Conservation (phyloP, 1,284 basidiomycete species). For the Microbotryomycetes sp. region DNA sequence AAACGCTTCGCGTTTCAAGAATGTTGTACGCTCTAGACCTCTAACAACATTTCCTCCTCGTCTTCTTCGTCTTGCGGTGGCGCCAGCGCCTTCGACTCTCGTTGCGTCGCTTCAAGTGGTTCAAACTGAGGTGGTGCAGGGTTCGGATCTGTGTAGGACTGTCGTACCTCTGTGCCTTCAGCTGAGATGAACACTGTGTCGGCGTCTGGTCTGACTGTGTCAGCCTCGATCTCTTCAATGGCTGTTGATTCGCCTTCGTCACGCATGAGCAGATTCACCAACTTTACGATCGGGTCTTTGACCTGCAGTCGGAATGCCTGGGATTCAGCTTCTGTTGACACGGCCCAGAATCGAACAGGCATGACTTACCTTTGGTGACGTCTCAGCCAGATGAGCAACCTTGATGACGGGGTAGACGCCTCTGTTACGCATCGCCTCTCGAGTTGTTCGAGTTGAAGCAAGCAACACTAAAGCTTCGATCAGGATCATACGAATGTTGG, state of each 20-base stretch:
- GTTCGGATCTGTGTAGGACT: background rate
- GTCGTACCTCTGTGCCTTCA: constrained; percentile 9
- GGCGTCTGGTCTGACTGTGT: constrained; percentile 4
- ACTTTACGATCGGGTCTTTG: constrained; percentile 60
- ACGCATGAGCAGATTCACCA: constrained; percentile 67
- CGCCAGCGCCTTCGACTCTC: background rate
- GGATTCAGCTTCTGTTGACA: too few species aligned
- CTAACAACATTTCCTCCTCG: constrained; percentile 35
- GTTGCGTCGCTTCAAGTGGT: background rate
- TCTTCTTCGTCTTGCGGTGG: constrained; percentile 27
- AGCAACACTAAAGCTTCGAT: constrained; percentile 84
- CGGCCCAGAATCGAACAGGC: background rate
- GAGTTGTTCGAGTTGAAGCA: constrained; percentile 79
- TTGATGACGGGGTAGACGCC: constrained; percentile 86
- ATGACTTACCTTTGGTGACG: constrained; percentile 60
- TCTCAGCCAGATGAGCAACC: constrained; percentile 71
- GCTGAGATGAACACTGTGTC: constrained; percentile 17
- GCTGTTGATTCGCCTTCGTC: constrained; percentile 56
- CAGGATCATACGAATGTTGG: constrained; percentile 71
- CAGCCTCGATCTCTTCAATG: constrained; percentile 34
- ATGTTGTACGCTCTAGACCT: too few species aligned
- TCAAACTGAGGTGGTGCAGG: background rate
- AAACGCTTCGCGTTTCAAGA: too few species aligned
- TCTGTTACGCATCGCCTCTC: constrained; percentile 68
- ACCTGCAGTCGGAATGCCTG: constrained; percentile 45